Evolutionary conservation across 345 rosid species (phyloP).

Genomic region (Lepidium aucheri): DNA sequence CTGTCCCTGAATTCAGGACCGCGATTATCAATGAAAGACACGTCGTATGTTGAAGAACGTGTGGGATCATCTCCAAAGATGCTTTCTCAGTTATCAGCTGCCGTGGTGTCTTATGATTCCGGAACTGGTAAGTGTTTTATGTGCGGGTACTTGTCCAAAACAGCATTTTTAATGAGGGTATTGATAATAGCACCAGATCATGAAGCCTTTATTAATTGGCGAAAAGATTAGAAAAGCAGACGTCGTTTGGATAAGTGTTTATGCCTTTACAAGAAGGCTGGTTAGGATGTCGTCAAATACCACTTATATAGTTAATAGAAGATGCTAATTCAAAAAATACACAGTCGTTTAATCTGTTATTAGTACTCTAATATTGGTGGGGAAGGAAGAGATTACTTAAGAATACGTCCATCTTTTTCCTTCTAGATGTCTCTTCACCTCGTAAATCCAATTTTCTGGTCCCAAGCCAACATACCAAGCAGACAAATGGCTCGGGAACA

Average conservation of each 20-base stretch:
- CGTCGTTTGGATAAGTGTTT: background rate
- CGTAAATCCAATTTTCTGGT: constrained; percentile 33
- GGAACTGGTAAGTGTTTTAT: constrained; percentile 36
- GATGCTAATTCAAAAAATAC: background rate
- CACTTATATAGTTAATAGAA: background rate
- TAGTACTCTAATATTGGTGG: constrained; percentile 10
- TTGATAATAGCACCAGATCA: constrained; percentile 3
- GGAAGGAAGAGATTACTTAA: constrained; percentile 7
- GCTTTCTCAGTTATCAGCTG: constrained; percentile 55
- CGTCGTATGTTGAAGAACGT: constrained; percentile 41
- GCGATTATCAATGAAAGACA: constrained; percentile 58
- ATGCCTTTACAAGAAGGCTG: background rate
- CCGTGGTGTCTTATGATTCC: constrained; percentile 61
- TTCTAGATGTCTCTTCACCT: constrained; percentile 36
- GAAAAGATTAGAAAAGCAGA: background rate
- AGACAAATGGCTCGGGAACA: constrained; percentile 35
- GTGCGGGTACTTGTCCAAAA: background rate
- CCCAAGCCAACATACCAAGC: constrained; percentile 41
- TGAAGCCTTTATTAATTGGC: background rate
- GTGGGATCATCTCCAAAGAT: constrained; percentile 53
- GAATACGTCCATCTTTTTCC: constrained; percentile 10
- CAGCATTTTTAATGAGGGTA: background rate
- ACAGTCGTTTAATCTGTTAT: background rate
- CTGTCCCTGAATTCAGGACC: constrained; percentile 60
- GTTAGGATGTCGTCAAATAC: background rate